Evolutionary conservation across 2,329 filamentous ascomycete genomes (phyloP), one percentile per base, ranked within the genome.

Genomic region (Macrophomina phaseolina): DNA sequence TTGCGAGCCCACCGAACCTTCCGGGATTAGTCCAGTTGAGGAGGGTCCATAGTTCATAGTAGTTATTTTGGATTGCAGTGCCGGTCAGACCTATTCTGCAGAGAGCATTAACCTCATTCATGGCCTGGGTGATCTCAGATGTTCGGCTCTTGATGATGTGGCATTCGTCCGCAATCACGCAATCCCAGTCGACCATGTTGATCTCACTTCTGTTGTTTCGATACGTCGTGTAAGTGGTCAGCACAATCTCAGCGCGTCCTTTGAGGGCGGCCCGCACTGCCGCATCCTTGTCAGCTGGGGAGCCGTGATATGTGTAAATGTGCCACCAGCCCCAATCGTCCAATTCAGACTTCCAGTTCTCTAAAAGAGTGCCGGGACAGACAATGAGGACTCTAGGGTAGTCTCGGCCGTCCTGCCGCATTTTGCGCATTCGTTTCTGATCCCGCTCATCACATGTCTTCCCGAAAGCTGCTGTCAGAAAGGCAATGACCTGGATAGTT

Each of bases 11-110:
- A 0, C 89, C 88, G 69, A 91, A 85, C 46, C 78, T 80, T 0
- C 93, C 94, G 0, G 95, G 95, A 71, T 96, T 95, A 0, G 93
- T 94, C 95, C 95, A 99, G 76, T 99, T 97, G 2, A 99, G 83
- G 0, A 99, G 83, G 0, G 93, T 96, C 94, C 94, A 99, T 0
- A 99, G 85, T 77, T 99, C 95, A 75, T 97, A 93, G 76, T 99
- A 99, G 71, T 92, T 95, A 78, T 99, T 99, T 76, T 99, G 95
- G 52, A 99, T 97, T 0, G 94, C 94, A 0, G 95, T 99, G 1
- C 95, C 95, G 0, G 94, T 98, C 8, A 99, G 83, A 0, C 95
- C 95, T 68, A 99, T 94, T 40, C 95, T 88, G 74, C 95, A 98
- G 2, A 98, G 85, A 0, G 94, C 89, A 72, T 99, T 99, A 71